phyloP scores from a whole-genome alignment of 1,284 basidiomycete genomes.

The Baeospora myosura region DNA sequence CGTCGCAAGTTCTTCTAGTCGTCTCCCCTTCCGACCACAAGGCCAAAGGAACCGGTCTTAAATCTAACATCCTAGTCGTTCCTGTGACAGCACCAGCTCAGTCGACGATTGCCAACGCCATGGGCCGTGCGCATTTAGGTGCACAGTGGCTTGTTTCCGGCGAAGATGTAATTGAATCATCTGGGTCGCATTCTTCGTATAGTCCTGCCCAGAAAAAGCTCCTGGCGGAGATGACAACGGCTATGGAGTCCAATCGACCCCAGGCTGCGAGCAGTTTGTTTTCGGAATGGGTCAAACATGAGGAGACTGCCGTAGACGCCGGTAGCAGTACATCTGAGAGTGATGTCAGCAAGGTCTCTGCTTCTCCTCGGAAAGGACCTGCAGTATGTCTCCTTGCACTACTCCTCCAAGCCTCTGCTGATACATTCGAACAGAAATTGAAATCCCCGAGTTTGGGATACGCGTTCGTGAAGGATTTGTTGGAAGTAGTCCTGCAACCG shows the following conservation, averaged over 20 bases:
- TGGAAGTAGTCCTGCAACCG: conserved; percentile 40
- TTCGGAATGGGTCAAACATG: conserved; percentile 40
- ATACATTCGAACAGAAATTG: conserved; percentile 3
- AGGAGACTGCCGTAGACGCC: conserved; percentile 7
- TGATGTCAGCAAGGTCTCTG: no score
- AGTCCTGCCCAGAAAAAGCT: conserved; percentile 29
- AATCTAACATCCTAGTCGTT: conserved; percentile 49
- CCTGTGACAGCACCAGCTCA: conserved; percentile 42
- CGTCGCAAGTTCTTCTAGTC: conserved; percentile 51
- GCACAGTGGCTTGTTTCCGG: conserved; percentile 41
- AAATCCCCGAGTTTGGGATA: conserved; percentile 29
- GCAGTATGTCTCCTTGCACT: no score
- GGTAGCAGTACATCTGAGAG: conserved; percentile 5
- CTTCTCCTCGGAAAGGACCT: no score
- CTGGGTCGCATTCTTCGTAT: conserved; percentile 11
- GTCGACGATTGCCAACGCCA: conserved; percentile 56
- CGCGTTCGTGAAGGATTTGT: conserved; percentile 48
- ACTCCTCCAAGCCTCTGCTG: conserved; percentile 1
- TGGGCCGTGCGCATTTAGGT: conserved; percentile 44
- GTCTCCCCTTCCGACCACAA: conserved; percentile 34
- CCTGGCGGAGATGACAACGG: conserved; percentile 28
- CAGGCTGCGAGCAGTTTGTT: conserved; percentile 41
- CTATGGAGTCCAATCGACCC: conserved; percentile 24
- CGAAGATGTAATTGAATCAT: conserved; percentile 8
- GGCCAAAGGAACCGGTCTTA: conserved; percentile 16